Conservation (phyloP, 164 flowering plant genomes). For the Tinospora cordifolia region DNA sequence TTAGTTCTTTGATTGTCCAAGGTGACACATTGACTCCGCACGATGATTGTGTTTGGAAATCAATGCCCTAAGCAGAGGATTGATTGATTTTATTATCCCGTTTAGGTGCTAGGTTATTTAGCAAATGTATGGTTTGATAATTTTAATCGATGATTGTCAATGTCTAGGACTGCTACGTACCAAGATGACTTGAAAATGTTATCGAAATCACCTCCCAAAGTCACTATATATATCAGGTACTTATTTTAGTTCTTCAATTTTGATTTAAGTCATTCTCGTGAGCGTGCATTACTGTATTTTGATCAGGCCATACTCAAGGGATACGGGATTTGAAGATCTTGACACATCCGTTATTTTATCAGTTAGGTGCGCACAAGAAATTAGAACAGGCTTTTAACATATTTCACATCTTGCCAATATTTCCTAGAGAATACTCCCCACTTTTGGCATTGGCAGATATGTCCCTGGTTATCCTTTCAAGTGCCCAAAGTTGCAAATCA, state of each 20-base stretch:
- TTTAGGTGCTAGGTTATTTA: not conserved
- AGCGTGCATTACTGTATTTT: not conserved
- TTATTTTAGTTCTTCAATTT: conserved; percentile 1
- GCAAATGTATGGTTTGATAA: not conserved
- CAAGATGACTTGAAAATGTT: conserved; percentile 79
- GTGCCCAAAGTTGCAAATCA: conserved; percentile 75
- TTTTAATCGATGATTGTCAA: conserved; percentile 1
- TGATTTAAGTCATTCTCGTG: not conserved
- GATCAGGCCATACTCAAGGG: conserved; percentile 81
- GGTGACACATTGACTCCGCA: no score
- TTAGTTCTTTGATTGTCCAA: not conserved
- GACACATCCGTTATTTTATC: conserved; percentile 62
- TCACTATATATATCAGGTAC: conserved; percentile 67
- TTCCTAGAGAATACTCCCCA: not conserved
- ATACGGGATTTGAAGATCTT: conserved; percentile 55
- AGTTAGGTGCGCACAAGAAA: conserved; percentile 48
- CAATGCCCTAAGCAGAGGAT: not conserved
- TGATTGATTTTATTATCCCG: not conserved
- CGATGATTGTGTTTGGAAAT: not conserved
- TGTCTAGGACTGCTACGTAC: conserved; percentile 69
- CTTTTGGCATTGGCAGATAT: conserved; percentile 36
- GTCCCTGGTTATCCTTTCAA: conserved; percentile 91
- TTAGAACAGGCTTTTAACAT: not conserved
- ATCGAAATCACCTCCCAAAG: conserved; percentile 57
- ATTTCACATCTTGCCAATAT: not conserved